Evolutionary conservation across 176 grass and related monocot species (phyloP), one percentile per base, ranked within the genome.

Genomic region (Aegilops sharonensis): DNA sequence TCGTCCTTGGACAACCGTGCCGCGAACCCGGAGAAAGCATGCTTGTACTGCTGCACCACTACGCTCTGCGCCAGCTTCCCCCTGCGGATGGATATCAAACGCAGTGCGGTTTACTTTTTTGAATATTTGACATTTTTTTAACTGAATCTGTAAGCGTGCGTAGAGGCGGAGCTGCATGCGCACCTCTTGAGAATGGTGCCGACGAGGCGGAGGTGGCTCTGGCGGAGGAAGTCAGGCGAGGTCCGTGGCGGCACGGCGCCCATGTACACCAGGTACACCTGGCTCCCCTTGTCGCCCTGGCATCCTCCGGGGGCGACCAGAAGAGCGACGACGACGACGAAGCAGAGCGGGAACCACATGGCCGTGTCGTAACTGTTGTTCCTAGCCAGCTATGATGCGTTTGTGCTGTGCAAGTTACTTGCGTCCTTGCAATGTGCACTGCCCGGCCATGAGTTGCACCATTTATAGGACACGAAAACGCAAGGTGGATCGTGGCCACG

Each of bases 231-330:
- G 77, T 83, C 48, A 0, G 30, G 43, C 8, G 86, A 85, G 21
- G 93, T 78, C 20, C 81, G 83, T 21, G 75, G 78, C n/a, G 95
- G 83, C 11, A 86, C 87, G 34, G 93, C 88, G 56, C 95, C 95
- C 95, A 98, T 91, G 68, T 98, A 98, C 68, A 98, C 91, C 29
- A 98, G 84, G 74, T 98, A 98, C 82, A 93, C 78, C 21, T 85
- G 34, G 29, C 30, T 73, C 35, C 69, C 52, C 15, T 57, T 60
- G 40, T 83, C 85, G 18, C 66, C 77, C 0, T n/a, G 56, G 40
- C 12, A n/a, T 11, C 72, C 52, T 35, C 71, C 31, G 0, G 6
- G 17, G 2, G 18, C 74, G 24, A 20, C 74, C 18, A 79, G 61
- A n/a, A 13, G 64, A 14, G 75, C 13, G 1, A 78, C 2, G 9